Evolutionary conservation across 352 stramenopile species (phyloP).

Genomic region (Saprolegnia parasitica): DNA sequence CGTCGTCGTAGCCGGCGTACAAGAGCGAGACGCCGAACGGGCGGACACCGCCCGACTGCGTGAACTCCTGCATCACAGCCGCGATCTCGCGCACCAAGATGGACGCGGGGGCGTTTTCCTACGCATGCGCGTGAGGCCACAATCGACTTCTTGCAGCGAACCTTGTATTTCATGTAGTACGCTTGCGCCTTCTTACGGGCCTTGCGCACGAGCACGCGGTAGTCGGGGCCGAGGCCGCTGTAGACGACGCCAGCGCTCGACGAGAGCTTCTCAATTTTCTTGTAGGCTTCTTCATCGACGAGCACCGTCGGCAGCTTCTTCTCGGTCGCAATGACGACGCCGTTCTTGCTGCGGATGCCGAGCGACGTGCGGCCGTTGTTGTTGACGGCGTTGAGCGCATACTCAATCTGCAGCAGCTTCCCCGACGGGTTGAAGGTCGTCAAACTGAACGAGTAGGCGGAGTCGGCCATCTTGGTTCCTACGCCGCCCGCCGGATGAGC

Average conservation of each 20-base stretch:
- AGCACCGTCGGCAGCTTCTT: conserved; percentile 97
- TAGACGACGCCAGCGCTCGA: conserved; percentile 92
- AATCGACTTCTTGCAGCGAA: conserved; percentile 13
- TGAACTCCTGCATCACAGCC: conserved; percentile 99
- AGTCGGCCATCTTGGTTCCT: conserved; percentile 88
- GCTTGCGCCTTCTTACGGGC: conserved; percentile 94
- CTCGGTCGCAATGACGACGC: conserved; percentile 98
- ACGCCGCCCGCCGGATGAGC: background rate
- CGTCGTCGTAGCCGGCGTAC: conserved; percentile 96
- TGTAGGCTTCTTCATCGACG: conserved; percentile 92
- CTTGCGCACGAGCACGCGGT: conserved; percentile 96
- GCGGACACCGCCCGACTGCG: conserved; percentile 94
- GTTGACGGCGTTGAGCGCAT: conserved; percentile 98
- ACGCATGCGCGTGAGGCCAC: background rate
- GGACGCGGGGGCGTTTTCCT: conserved; percentile 89
- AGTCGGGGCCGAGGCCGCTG: conserved; percentile 97
- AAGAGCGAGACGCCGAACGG: conserved; percentile 98
- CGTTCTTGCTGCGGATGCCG: conserved; percentile 97
- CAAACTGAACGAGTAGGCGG: conserved; percentile 98
- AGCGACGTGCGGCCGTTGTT: conserved; percentile 96
- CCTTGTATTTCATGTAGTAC: conserved; percentile 95
- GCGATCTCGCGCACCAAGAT: conserved; percentile 97
- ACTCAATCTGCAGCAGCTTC: conserved; percentile 99
- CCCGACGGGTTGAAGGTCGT: conserved; percentile 99
- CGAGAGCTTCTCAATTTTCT: conserved; percentile 95